Conservation (phyloP, 164 flowering plant species). For the Brasenia schreberi region DNA sequence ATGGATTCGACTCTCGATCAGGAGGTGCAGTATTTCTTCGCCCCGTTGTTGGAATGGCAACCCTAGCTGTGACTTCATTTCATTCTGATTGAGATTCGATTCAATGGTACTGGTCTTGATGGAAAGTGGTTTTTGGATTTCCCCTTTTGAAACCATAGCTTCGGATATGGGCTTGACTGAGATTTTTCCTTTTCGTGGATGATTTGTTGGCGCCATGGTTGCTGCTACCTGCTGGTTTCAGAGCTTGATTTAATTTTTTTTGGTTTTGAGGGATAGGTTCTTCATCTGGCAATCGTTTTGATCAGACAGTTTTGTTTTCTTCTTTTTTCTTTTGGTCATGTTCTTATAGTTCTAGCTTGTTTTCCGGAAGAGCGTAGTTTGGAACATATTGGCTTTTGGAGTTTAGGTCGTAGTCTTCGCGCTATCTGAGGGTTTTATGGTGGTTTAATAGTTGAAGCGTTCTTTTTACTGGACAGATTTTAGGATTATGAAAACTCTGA, state of each 20-base stretch:
- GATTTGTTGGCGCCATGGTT: too few species aligned
- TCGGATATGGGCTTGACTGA: too few species aligned
- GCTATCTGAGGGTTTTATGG: too few species aligned
- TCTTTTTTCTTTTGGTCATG: background rate
- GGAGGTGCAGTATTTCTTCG: conserved; percentile 36
- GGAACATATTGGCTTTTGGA: too few species aligned
- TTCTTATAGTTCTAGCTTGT: background rate
- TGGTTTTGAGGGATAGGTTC: background rate
- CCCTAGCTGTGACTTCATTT: background rate
- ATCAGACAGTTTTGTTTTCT: background rate
- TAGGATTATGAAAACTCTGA: too few species aligned
- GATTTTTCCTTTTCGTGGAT: background rate
- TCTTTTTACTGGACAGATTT: too few species aligned
- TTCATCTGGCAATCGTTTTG: too few species aligned
- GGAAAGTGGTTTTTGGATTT: background rate
- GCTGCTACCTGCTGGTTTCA: background rate
- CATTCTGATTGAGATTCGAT: background rate
- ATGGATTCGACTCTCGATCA: conserved; percentile 63
- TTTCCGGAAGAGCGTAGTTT: too few species aligned
- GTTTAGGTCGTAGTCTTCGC: too few species aligned
- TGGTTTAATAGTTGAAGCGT: too few species aligned
- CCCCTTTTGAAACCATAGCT: background rate
- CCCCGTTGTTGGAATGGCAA: background rate
- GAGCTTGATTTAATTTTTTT: too few species aligned
- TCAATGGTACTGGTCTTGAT: background rate